phyloP scores from a whole-genome alignment of 192 early-diverging fungal species.

The Mortierella alpina region DNA sequence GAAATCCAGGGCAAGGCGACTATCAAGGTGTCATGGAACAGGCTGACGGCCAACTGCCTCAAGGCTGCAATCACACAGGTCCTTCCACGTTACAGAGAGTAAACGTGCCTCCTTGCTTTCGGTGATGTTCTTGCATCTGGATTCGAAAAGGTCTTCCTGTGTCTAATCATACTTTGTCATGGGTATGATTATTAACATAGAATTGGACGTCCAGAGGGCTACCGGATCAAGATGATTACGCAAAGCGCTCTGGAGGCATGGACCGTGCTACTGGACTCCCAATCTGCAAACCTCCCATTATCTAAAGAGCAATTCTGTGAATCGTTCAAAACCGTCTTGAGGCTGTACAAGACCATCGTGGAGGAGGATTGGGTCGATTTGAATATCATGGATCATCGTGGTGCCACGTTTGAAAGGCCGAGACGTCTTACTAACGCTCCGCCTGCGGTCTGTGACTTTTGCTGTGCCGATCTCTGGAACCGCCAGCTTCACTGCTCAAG shows the following conservation, averaged over 20 bases:
- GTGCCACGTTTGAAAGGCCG: conserved; percentile 13
- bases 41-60: conserved; percentile 34
- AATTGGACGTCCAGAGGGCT: conserved; percentile 32
- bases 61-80: conserved; percentile 29
- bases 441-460: conserved; percentile 45
- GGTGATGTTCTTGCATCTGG: neutral
- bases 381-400: neutral
- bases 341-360: conserved; percentile 21
- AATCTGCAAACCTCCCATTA: conserved; percentile 1
- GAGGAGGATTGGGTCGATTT: conserved; percentile 47
- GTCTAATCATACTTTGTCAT: too few species aligned
- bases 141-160: neutral
- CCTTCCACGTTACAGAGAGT: conserved; percentile 44
- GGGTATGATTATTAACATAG: conserved; percentile 6
- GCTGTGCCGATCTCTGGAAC: conserved; percentile 38
- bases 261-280: conserved; percentile 10
- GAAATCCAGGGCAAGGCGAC: conserved; percentile 35
- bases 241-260: conserved; percentile 16
- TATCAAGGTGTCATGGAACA: conserved; percentile 51
- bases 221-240: conserved; percentile 37
- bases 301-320: conserved; percentile 22
- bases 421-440: neutral
- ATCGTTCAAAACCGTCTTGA: conserved; percentile 22
- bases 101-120: neutral
- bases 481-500: conserved; percentile 28